phyloP scores from a whole-genome alignment of 1,284 basidiomycete genomes.

The Quambalaria eucalypti region DNA sequence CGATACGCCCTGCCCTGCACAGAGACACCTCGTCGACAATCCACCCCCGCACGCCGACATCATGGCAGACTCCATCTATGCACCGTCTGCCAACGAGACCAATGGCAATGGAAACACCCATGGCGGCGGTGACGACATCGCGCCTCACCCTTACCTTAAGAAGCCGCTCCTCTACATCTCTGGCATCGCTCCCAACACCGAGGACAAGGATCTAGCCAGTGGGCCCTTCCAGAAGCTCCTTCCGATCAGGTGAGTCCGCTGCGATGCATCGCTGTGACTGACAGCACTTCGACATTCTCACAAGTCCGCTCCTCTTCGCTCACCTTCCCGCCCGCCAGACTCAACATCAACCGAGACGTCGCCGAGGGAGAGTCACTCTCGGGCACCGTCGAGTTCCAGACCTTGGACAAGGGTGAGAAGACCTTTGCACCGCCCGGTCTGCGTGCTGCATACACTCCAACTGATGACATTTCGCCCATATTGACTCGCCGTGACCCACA shows the following conservation, averaged over 20 bases:
- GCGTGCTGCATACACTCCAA: neutral
- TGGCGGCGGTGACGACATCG: neutral
- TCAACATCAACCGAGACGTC: conserved; percentile 25
- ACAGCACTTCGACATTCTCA: neutral
- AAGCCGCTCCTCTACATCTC: conserved; percentile 25
- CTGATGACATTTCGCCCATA: neutral
- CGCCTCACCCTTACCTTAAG: conserved; percentile 17
- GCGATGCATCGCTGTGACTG: neutral
- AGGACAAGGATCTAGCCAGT: conserved; percentile 29
- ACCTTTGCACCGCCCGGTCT: neutral
- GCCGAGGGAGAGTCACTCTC: conserved; percentile 11
- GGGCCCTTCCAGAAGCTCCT: conserved; percentile 22
- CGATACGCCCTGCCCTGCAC: too few species aligned
- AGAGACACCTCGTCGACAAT: too few species aligned
- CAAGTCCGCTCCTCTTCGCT: neutral
- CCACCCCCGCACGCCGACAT: neutral
- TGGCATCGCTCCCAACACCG: conserved; percentile 19
- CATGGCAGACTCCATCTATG: neutral
- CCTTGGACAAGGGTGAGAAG: conserved; percentile 24
- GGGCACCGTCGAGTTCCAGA: conserved; percentile 39
- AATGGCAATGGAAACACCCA: too few species aligned
- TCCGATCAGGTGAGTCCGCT: conserved; percentile 18
- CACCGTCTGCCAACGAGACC: too few species aligned
- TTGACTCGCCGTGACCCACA: neutral
- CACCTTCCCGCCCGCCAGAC: neutral